Evolutionary conservation across 140 eudicot genomes (phyloP).

Genomic region (Cichorium intybus): DNA sequence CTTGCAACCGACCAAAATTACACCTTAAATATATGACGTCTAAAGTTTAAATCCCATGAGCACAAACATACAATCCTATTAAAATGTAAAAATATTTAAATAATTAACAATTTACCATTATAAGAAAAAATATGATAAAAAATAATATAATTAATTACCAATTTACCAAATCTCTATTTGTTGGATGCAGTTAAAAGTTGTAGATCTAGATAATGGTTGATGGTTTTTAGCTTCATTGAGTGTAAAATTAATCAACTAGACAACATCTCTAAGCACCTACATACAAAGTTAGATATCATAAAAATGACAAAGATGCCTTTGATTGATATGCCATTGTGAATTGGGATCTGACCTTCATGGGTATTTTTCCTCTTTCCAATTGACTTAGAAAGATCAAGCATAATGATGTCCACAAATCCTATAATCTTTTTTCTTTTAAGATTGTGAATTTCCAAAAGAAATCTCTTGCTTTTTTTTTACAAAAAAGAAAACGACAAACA

Average conservation of each 20-base stretch:
- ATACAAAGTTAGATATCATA: background rate
- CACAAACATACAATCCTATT: constrained; percentile 88
- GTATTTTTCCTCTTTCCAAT: constrained; percentile 71
- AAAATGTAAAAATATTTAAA: too few relatives aligned
- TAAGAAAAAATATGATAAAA: too few relatives aligned
- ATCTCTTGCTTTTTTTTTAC: constrained; percentile 46
- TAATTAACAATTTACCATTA: too few relatives aligned
- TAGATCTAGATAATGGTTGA: constrained; percentile 86
- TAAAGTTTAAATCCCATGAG: constrained; percentile 73
- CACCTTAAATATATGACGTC: constrained; percentile 88
- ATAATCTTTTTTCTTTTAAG: constrained; percentile 42
- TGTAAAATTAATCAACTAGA: constrained; percentile 57
- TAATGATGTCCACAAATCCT: constrained; percentile 48
- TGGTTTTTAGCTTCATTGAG: constrained; percentile 59
- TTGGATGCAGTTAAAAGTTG: constrained; percentile 86
- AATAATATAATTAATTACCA: too few relatives aligned
- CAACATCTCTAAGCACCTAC: constrained; percentile 84
- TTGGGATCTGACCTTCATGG: constrained; percentile 59
- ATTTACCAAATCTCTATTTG: constrained; percentile 70
- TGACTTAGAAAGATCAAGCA: constrained; percentile 67
- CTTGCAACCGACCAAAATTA: constrained; percentile 94
- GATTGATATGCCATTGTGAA: too few relatives aligned
- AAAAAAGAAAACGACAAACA: constrained; percentile 63
- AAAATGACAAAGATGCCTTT: background rate
- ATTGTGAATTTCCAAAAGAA: constrained; percentile 37